phyloP scores from a whole-genome alignment of 768 basidiomycete genomes.

The Mrakia blollopis region DNA sequence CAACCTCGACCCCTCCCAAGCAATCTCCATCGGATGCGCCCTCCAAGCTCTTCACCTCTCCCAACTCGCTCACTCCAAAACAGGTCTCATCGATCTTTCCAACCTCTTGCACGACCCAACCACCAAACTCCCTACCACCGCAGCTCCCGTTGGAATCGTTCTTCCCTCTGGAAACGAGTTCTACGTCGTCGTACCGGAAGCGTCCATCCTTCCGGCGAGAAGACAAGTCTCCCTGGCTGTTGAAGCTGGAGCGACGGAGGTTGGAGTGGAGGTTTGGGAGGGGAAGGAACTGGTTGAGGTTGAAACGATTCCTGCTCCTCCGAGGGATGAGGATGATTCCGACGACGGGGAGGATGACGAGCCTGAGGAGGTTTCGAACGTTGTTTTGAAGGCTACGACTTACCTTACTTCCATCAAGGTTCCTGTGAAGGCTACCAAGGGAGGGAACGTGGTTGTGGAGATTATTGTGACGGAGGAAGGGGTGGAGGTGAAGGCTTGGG shows the following conservation, averaged over 20 bases:
- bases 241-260: conserved; percentile 45
- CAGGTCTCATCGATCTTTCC: conserved; percentile 49
- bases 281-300: conserved; percentile 53
- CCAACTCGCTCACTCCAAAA: conserved; percentile 44
- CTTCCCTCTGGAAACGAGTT: conserved; percentile 56
- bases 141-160: conserved; percentile 60
- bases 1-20: conserved; percentile 70
- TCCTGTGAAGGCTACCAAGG: conserved; percentile 23
- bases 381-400: conserved; percentile 36
- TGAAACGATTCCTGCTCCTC: conserved; percentile 55
- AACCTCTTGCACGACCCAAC: conserved; percentile 48
- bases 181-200: conserved; percentile 63
- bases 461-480: conserved; percentile 15
- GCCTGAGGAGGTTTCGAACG: conserved; percentile 50
- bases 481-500: conserved; percentile 24
- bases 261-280: conserved; percentile 74
- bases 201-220: conserved; percentile 67
- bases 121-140: conserved; percentile 53
- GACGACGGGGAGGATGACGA: conserved; percentile 49
- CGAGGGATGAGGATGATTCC: conserved; percentile 50
- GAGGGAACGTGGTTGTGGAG: conserved; percentile 19
- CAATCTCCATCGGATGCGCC: conserved; percentile 71
- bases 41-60: conserved; percentile 64
- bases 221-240: conserved; percentile 59
- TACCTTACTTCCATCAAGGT: conserved; percentile 22